phyloP scores from a whole-genome alignment of 176 grass and related monocot genomes.

The Oryza officinalis region DNA sequence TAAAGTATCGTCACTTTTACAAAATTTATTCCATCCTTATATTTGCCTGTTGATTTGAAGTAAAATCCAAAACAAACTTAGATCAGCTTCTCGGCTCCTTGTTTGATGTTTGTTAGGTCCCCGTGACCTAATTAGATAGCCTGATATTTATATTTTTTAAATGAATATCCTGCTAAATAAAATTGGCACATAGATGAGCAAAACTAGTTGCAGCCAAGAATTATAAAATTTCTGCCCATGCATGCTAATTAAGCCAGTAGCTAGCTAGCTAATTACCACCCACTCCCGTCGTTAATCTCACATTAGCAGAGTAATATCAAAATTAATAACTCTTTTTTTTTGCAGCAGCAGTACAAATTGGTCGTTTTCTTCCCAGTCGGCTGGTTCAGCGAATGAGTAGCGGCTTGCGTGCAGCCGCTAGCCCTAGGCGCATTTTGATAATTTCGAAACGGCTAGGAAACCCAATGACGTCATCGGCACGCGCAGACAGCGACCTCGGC shows the following conservation, averaged over 20 bases:
- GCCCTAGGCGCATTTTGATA: background rate
- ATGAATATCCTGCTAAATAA: background rate
- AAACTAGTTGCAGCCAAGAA: background rate
- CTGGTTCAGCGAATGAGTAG: conserved; percentile 8
- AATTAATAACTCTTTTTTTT: background rate
- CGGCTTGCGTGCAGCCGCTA: background rate
- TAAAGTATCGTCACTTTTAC: no score
- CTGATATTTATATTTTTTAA: background rate
- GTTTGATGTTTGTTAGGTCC: background rate
- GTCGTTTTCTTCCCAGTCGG: conserved; percentile 18
- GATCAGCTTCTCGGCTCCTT: background rate
- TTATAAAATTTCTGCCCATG: background rate
- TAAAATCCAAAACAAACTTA: background rate
- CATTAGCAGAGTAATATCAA: background rate
- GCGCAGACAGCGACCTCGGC: conserved; percentile 33
- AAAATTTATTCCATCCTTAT: background rate
- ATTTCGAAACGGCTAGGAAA: background rate
- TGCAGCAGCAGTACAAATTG: background rate
- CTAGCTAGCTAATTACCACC: background rate
- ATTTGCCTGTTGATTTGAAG: background rate
- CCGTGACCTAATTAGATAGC: background rate
- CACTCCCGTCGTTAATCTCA: background rate
- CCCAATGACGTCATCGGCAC: conserved; percentile 33
- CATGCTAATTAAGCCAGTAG: background rate
- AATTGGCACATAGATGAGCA: background rate